Percentiles rank a stretch among this genome's conserved stretches.
phyloP scores from a whole-genome alignment of 2,329 filamentous ascomycete genomes.

The Arachnopeziza araneosa region DNA sequence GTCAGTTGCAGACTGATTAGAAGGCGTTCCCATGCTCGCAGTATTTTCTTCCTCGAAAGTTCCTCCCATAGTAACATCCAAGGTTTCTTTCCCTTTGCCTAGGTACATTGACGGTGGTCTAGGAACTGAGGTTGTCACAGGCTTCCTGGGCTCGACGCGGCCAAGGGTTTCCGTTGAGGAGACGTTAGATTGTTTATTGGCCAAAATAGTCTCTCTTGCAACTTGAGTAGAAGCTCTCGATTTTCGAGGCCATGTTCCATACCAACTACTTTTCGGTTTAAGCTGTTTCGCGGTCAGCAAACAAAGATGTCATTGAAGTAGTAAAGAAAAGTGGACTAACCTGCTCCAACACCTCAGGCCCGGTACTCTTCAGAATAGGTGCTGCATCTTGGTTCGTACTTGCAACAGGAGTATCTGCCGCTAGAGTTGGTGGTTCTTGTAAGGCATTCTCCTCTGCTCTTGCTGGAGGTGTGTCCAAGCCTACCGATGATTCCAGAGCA shows the following conservation, averaged over 20 bases:
- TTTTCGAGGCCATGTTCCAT: conserved; percentile 50
- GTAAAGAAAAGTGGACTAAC: conserved; percentile 2
- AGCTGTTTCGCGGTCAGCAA: not conserved
- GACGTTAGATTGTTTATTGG: conserved; percentile 34
- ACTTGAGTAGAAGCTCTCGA: conserved; percentile 54
- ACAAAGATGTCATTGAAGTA: not conserved
- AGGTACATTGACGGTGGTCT: conserved; percentile 29
- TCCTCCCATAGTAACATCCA: conserved; percentile 27
- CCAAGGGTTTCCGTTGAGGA: conserved; percentile 21
- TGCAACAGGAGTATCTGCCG: not conserved
- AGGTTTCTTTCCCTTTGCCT: conserved; percentile 31
- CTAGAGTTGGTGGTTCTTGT: conserved; percentile 1
- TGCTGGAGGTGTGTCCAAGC: not conserved
- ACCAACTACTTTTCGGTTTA: conserved; percentile 1
- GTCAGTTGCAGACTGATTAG: not conserved
- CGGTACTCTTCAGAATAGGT: conserved; percentile 8
- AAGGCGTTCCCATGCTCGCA: not conserved
- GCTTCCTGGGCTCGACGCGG: conserved; percentile 25
- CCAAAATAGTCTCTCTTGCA: conserved; percentile 55
- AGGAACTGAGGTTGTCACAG: conserved; percentile 10
- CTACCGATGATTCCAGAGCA: not conserved
- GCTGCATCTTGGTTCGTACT: conserved; percentile 9
- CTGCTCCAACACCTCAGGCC: conserved; percentile 13
- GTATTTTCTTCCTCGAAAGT: conserved; percentile 3
- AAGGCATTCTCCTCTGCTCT: not conserved